Evolutionary conservation across 768 basidiomycete genomes (phyloP), one percentile per base, ranked within the genome.

Genomic region (Dentipellis sp.): DNA sequence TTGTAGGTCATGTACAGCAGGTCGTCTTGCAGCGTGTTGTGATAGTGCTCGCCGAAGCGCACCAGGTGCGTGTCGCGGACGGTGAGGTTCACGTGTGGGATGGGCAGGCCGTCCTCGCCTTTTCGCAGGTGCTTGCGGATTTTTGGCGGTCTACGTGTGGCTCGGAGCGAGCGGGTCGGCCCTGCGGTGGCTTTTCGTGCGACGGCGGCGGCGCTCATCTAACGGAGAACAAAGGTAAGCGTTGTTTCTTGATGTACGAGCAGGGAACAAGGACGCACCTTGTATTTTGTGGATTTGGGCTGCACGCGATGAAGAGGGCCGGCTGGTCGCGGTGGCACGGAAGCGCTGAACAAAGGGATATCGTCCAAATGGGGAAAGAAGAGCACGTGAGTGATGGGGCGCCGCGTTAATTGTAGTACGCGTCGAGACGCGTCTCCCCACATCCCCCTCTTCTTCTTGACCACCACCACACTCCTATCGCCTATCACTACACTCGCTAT

Each of bases 1-100:
- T 79, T 74, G 75, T 97, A 97, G 53, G 87, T 88, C 79, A 97
- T 86, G 78, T 99, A 99, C 80, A 98, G 83, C 63, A 94, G 76
- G 72, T 97, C 80, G 69, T 94, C 88, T 19, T 82, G 82, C 58
- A 98, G 77, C 9, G 93, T 86, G 39, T 74, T 72, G 69, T 88
- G 68, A 75, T 97, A 97, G 75, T 97, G 92, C 59, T 91, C 84
- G 54, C 77, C 75, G 54, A 93, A 78, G 42, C 94, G 83, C 59
- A 80, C 85, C 56, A 79, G 77, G 5, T 83, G 81, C 56, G 82
- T 85, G 65, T 90, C 83, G 65, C 85, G 84, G 37, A 86, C 73
- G 63, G 84, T 58, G 60, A 89, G 64, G 56, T 77, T 75, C 62
- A 83, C 79, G 63, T 84, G 88, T 1, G 88, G 89, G 45, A 79